phyloP scores from a whole-genome alignment of 371 early-diverging fungal genomes.

The Caulochytrium protostelioides region DNA sequence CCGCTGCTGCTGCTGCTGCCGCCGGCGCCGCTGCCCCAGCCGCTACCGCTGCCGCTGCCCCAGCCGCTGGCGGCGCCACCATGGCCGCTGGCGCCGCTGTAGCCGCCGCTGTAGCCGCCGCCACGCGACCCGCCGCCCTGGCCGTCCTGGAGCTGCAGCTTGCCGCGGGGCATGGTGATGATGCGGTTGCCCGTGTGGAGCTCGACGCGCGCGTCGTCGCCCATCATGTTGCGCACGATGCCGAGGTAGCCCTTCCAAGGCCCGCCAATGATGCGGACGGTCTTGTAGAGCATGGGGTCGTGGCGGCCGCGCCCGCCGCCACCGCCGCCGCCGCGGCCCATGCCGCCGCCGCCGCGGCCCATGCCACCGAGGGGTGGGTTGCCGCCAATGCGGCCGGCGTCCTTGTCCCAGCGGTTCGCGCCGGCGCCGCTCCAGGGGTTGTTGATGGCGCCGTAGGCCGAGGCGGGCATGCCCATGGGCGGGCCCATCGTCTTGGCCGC shows the following conservation, averaged over 20 bases:
- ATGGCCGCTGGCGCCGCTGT: slow-evolving; percentile 9
- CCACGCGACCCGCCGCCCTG: slow-evolving; percentile 1
- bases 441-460: not conserved
- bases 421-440: slow-evolving; percentile 4
- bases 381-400: not conserved
- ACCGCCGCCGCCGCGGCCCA: slow-evolving; percentile 44
- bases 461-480: not conserved
- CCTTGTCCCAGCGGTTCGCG: slow-evolving; percentile 2
- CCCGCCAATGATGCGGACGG: slow-evolving; percentile 72
- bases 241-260: slow-evolving; percentile 95
- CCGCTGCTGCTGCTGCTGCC: no score
- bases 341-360: slow-evolving; percentile 25
- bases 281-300: slow-evolving; percentile 66
- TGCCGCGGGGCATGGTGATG: slow-evolving; percentile 26
- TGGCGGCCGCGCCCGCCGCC: slow-evolving; percentile 31
- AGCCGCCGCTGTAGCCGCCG: slow-evolving; percentile 6
- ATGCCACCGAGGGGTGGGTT: slow-evolving; percentile 17
- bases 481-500: not conserved
- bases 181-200: slow-evolving; percentile 72
- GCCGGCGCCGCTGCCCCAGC: slow-evolving; percentile 4
- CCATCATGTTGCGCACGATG: slow-evolving; percentile 75
- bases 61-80: slow-evolving; percentile 3
- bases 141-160: slow-evolving; percentile 33
- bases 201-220: slow-evolving; percentile 65
- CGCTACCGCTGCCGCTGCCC: slow-evolving; percentile 7